Percentiles rank a stretch among this genome's conserved stretches.
phyloP scores from a whole-genome alignment of 345 rosid species.

The Durio zibethinus region DNA sequence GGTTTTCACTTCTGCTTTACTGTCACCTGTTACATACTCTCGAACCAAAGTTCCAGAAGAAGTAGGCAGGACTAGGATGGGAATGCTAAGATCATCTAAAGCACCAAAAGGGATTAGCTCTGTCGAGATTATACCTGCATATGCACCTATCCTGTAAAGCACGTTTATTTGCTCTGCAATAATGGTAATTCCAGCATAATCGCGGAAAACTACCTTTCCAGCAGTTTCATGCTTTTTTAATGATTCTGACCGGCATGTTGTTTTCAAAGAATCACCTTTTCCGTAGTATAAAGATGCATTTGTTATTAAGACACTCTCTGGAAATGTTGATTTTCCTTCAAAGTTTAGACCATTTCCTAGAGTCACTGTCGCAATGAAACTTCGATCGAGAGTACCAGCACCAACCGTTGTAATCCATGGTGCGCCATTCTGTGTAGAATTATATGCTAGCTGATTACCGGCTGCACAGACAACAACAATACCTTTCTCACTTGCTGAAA shows the following conservation, averaged over 20 bases:
- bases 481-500: neutral
- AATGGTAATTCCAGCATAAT: neutral
- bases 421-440: neutral
- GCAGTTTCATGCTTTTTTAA: neutral
- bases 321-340: neutral
- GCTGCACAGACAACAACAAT: neutral
- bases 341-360: neutral
- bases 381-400: neutral
- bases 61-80: neutral
- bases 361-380: neutral
- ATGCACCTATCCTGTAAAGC: neutral
- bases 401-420: constrained; percentile 10
- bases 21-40: neutral
- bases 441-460: neutral
- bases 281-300: neutral
- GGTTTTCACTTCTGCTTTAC: neutral
- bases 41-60: neutral
- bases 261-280: neutral
- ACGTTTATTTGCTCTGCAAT: neutral
- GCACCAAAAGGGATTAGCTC: neutral
- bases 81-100: neutral
- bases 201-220: neutral
- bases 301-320: neutral
- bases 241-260: neutral
- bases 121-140: neutral